Conservation (phyloP, 2,329 filamentous ascomycete genomes). For the Microascus cirrosus region DNA sequence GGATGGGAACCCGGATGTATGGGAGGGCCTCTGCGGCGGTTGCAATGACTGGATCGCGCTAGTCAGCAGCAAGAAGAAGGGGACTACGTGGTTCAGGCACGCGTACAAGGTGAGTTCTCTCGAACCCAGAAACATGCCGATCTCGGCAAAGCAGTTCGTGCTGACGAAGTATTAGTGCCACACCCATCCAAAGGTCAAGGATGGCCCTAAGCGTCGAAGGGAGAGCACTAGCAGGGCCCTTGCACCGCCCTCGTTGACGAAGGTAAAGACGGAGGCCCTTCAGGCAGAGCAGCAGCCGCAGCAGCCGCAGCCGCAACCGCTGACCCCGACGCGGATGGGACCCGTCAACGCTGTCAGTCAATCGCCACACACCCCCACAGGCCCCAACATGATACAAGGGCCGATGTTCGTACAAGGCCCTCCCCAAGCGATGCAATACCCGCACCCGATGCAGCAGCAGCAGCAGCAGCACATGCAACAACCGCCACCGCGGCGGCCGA, state of each 20-base stretch:
- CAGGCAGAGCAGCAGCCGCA: constrained; percentile 10
- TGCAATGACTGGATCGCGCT: constrained; percentile 74
- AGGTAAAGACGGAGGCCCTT: constrained; percentile 33
- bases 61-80: constrained; percentile 81
- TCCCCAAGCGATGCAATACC: not conserved
- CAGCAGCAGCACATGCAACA: constrained; percentile 2
- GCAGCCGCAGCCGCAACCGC: constrained; percentile 6
- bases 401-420: constrained; percentile 1
- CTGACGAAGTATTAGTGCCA: constrained; percentile 43
- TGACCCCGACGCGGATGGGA: not conserved
- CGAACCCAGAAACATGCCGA: not conserved
- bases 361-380: not conserved
- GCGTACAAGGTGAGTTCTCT: constrained; percentile 63
- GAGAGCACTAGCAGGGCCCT: constrained; percentile 41
- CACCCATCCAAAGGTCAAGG: constrained; percentile 60
- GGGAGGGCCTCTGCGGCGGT: constrained; percentile 68
- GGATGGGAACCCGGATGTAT: constrained; percentile 71
- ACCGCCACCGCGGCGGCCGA: constrained; percentile 11
- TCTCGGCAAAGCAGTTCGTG: not conserved
- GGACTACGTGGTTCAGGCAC: constrained; percentile 85
- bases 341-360: not conserved
- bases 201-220: constrained; percentile 55
- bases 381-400: constrained; percentile 1
- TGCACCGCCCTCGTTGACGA: constrained; percentile 30
- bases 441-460: constrained; percentile 1